A percentile compares a stretch with the other conserved stretches of the same genome.
These are phyloP conservation scores for Populus hybrid DNA, from an alignment of 441 rosid genomes.

Conservation along the genomic window DNA sequence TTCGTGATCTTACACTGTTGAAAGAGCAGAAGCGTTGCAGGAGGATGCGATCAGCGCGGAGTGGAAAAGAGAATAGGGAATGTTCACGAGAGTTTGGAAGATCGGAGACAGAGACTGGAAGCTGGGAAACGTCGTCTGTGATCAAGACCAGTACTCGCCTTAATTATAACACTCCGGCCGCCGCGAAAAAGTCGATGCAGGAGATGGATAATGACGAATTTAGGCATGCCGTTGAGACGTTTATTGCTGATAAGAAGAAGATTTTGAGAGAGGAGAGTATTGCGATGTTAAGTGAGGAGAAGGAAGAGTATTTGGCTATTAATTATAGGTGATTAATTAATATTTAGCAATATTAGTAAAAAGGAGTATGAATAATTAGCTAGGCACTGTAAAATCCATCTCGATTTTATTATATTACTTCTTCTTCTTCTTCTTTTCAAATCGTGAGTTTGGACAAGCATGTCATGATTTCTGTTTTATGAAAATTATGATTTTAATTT, in stretches of 20 bases:
- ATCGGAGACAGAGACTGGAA: constrained; percentile 31
- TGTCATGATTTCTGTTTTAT: not conserved
- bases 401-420: too few relatives aligned
- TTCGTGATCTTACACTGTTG: not conserved
- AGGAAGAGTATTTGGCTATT: constrained; percentile 8
- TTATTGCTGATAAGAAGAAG: constrained; percentile 36
- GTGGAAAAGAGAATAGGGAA: constrained; percentile 8
- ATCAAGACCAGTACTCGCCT: not conserved
- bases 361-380: not conserved
- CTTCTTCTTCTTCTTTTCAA: not conserved
- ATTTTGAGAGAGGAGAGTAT: too few relatives aligned
- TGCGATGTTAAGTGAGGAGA: constrained; percentile 6
- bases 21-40: constrained; percentile 17
- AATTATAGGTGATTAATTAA: not conserved
- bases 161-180: not conserved
- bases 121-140: constrained; percentile 13
- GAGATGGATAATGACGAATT: constrained; percentile 52
- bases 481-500: not conserved
- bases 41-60: constrained; percentile 33
- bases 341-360: not conserved
- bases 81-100: constrained; percentile 14
- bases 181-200: constrained; percentile 35
- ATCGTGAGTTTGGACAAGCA: not conserved
- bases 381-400: not conserved
- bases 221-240: constrained; percentile 41